Percentiles rank a stretch among this genome's conserved stretches.
Conservation (phyloP, 2,329 filamentous ascomycete genomes). For the Penicillium vulpinum region DNA sequence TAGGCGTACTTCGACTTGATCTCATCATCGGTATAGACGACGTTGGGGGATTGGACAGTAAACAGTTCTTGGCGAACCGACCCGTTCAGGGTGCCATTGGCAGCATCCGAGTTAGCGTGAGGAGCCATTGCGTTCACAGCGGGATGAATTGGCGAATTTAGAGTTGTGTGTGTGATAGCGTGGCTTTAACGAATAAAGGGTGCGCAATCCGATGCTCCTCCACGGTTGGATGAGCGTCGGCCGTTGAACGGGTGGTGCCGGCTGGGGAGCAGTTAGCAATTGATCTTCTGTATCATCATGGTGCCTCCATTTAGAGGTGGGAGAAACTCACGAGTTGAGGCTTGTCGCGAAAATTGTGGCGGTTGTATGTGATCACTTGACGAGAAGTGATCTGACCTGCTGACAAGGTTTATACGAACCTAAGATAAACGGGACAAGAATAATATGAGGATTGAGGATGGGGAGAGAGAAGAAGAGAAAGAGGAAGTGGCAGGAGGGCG, state of each 20-base stretch:
- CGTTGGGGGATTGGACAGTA: constrained; percentile 87
- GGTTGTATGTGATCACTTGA: constrained; percentile 62
- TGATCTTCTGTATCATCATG: neutral
- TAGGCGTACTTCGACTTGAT: constrained; percentile 97
- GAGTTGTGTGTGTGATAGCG: constrained; percentile 39
- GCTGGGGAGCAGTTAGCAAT: constrained; percentile 50
- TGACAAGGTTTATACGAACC: constrained; percentile 30
- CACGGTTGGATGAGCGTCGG: constrained; percentile 88
- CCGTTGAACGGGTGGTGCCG: constrained; percentile 95
- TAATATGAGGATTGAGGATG: neutral
- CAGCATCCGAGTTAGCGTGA: constrained; percentile 70
- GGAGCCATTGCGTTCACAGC: constrained; percentile 73
- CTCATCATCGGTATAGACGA: constrained; percentile 80
- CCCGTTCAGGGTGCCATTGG: constrained; percentile 57
- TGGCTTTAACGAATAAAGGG: constrained; percentile 47
- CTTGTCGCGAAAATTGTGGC: constrained; percentile 99
- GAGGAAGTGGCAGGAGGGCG: neutral
- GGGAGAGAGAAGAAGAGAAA: neutral
- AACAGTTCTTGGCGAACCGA: constrained; percentile 61
- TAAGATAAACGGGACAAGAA: constrained; percentile 18
- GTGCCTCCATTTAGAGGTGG: neutral
- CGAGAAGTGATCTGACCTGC: constrained; percentile 54
- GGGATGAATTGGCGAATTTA: constrained; percentile 38
- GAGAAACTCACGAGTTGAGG: constrained; percentile 81
- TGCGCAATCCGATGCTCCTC: constrained; percentile 68